Evolutionary conservation across 2,329 filamentous ascomycete species (phyloP).

Genomic region (Bipolaris victoriae): DNA sequence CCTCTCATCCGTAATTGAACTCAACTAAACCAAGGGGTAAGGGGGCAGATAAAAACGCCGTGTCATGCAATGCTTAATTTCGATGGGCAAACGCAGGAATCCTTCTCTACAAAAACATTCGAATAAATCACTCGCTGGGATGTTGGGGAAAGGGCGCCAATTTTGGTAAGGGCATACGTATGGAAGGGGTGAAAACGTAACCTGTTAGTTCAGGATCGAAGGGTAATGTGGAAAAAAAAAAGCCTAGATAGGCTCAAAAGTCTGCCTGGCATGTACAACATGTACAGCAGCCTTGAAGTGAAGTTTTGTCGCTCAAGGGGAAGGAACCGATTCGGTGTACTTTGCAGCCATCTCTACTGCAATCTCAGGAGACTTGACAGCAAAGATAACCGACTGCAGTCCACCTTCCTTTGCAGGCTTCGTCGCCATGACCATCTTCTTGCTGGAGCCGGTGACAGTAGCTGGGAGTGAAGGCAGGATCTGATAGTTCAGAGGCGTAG

Average conservation of each 20-base stretch:
- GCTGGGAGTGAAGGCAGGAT: conserved; percentile 36
- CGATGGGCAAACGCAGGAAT: conserved; percentile 9
- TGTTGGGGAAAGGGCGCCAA: conserved; percentile 18
- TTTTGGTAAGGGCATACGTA: conserved; percentile 17
- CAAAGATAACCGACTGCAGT: conserved; percentile 29
- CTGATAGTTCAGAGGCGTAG: conserved; percentile 41
- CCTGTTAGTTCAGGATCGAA: not conserved
- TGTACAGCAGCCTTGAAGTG: not conserved
- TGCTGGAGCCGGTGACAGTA: conserved; percentile 31
- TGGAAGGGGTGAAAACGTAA: not conserved
- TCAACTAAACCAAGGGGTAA: not conserved
- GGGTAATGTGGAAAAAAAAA: not conserved
- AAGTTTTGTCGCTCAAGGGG: conserved; percentile 14
- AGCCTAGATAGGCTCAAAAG: not conserved
- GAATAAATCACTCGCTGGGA: not conserved
- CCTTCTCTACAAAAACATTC: conserved; percentile 6
- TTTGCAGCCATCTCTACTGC: conserved; percentile 39
- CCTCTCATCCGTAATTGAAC: not conserved
- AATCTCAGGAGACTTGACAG: conserved; percentile 37
- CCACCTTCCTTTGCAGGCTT: conserved; percentile 35
- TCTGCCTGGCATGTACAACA: not conserved
- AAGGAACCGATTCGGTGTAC: conserved; percentile 38
- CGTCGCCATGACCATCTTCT: conserved; percentile 39
- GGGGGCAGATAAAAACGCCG: conserved; percentile 15
- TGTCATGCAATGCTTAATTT: conserved; percentile 24